Percentiles rank a stretch among this genome's conserved stretches.
Evolutionary conservation across 2,329 filamentous ascomycete genomes (phyloP).

Genomic region (Ceratocystis albifundus): DNA sequence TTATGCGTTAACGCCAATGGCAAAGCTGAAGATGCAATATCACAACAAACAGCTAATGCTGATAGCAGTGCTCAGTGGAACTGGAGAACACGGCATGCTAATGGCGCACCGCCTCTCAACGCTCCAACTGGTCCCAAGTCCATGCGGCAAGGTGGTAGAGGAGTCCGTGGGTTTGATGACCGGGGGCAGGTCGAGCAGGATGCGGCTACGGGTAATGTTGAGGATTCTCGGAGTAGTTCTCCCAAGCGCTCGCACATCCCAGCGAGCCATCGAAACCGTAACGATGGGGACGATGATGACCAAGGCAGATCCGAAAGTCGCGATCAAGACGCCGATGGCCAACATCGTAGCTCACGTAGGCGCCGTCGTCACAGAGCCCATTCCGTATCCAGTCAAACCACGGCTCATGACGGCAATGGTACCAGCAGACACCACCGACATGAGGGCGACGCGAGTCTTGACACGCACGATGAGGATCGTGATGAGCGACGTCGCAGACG

Average conservation of each 20-base stretch:
- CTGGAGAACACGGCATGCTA: conserved; percentile 16
- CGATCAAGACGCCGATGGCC: conserved; percentile 20
- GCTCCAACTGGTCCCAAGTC: conserved; percentile 90
- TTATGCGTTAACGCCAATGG: conserved; percentile 13
- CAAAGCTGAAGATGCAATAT: conserved; percentile 11
- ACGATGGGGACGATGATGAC: conserved; percentile 14
- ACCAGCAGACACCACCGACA: conserved; percentile 16
- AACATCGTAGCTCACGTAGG: conserved; percentile 19
- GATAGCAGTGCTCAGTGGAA: conserved; percentile 1
- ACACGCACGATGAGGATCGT: conserved; percentile 13
- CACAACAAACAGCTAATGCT: conserved; percentile 7
- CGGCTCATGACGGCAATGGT: conserved; percentile 22
- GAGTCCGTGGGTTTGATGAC: conserved; percentile 37
- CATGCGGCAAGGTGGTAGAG: conserved; percentile 67
- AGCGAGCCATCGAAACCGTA: conserved; percentile 19
- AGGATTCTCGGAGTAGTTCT: conserved; percentile 39
- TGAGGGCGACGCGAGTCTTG: conserved; percentile 9
- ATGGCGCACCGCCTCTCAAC: conserved; percentile 41
- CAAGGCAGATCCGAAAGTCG: conserved; percentile 22
- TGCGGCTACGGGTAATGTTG: conserved; percentile 5
- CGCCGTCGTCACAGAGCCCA: conserved; percentile 27
- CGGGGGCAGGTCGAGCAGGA: conserved; percentile 26
- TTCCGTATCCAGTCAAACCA: conserved; percentile 28
- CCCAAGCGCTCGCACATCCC: conserved; percentile 29
- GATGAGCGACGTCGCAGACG: conserved; percentile 33